Evolutionary conservation across 495 filamentous ascomycete species (phyloP).

Genomic region (Venustampulla echinocandica): DNA sequence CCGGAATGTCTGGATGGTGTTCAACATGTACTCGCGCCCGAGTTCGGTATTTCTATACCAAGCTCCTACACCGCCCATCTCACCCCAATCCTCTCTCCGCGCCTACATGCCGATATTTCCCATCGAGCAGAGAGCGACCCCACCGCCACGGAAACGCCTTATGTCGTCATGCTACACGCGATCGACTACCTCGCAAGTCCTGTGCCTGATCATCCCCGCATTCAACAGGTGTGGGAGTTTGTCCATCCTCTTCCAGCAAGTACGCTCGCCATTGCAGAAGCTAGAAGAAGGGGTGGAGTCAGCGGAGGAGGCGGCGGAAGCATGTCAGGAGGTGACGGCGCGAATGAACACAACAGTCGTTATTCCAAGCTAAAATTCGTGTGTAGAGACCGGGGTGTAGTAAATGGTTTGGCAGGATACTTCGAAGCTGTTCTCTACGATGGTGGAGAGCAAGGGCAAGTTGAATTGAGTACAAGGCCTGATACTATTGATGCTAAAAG

Average conservation of each 20-base stretch:
- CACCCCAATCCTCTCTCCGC: slow-evolving; percentile 83
- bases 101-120: slow-evolving; percentile 70
- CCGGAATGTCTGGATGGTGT: slow-evolving; percentile 88
- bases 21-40: slow-evolving; percentile 64
- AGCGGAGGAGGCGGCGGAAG: slow-evolving; percentile 48
- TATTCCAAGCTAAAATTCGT: slow-evolving; percentile 67
- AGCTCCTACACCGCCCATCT: slow-evolving; percentile 84
- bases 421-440: slow-evolving; percentile 89
- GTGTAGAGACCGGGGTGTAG: slow-evolving; percentile 63
- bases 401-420: slow-evolving; percentile 88
- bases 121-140: slow-evolving; percentile 50
- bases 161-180: slow-evolving; percentile 86
- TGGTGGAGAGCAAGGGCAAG: slow-evolving; percentile 34
- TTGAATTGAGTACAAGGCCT: slow-evolving; percentile 89
- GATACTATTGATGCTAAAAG: slow-evolving; percentile 89
- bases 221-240: slow-evolving; percentile 66
- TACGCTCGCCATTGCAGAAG: slow-evolving; percentile 41
- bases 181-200: slow-evolving; percentile 68
- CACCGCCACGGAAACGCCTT: slow-evolving; percentile 71
- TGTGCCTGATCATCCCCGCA: slow-evolving; percentile 44
- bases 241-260: slow-evolving; percentile 43
- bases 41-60: slow-evolving; percentile 86
- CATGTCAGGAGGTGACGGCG: slow-evolving; percentile 47
- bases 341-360: slow-evolving; percentile 84
- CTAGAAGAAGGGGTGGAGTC: slow-evolving; percentile 44